Base-by-base conservation (phyloP, 2,329 filamentous ascomycete species). In the Dendryphion nanum region DNA sequence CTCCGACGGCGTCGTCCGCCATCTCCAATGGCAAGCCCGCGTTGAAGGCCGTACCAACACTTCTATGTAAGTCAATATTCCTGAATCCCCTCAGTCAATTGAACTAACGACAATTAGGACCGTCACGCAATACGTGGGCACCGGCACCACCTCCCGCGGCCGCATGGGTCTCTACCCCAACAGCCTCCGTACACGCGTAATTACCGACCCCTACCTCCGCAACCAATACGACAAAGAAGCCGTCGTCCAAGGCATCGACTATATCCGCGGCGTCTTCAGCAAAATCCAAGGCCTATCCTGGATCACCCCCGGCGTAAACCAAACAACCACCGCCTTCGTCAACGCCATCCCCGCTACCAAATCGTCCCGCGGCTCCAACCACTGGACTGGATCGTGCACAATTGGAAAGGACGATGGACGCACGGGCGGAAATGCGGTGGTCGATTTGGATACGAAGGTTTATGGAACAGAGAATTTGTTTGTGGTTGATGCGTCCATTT, bases 1-100 rank as follows among this genome's bases (percentile, higher is more conserved):
- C 7, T 57, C 61, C 2, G 81, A 85, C 47, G 79, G 79, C 14
- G 73, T 81, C 35, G 70, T 73, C 4, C 72, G 81, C 30, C 78
- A 82, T 54, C 68, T 83, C 6, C 81, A 84, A 57, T 84, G 77
- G 70, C 83, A 80, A 6, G 73, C 78, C 14, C 73, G 81, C 36
- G 77, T 82, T 12, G 79, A 82, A 48, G 76, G 73, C 18, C 33
- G 42, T 6, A 50, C 40, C n/a, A 2, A 48, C 44, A 8, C 23
- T 26, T 30, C 31, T 18, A 2, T 53, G 48, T 52, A 38, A 12
- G 38, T 31, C n/a, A n/a, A n/a, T n/a, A n/a, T n/a, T n/a, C n/a
- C n/a, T n/a, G n/a, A n/a, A n/a, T n/a, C n/a, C 23, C 23, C 23
- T 26, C 23, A 2, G 10, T 26, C 23, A 26, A 26, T 26, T 26